Evolutionary conservation across 2,329 filamentous ascomycete species (phyloP), one percentile per base, ranked within the genome.

Genomic region (Albifimbria verrucaria): DNA sequence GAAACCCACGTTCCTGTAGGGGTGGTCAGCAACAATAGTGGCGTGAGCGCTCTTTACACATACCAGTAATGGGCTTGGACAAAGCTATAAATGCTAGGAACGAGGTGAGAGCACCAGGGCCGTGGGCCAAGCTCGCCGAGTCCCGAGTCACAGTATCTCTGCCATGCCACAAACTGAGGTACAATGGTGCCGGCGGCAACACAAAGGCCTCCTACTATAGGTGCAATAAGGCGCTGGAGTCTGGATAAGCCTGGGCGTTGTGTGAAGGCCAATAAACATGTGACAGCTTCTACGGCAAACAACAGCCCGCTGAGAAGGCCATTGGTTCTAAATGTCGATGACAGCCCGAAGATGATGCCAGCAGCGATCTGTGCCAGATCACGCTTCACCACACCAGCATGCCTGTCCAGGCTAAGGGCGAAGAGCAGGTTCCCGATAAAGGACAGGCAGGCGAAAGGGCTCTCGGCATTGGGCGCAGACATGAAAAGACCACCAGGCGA

Each of bases 11-110:
- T 93, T 86, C 94, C 92, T 96, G n/a, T 6, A 7, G 47, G 44
- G 61, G 49, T 36, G 26, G n/a, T 3, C 11, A 48, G 5, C n/a
- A n/a, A n/a, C n/a, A n/a, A n/a, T n/a, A n/a, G n/a, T n/a, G n/a
- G n/a, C n/a, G n/a, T n/a, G n/a, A n/a, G n/a, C n/a, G n/a, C n/a
- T n/a, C n/a, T n/a, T n/a, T 11, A 51, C 1, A 70, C 84, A 69
- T 79, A 96, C 92, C 94, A 99, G 71, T 99, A 97, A 63, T 89
- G 78, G 45, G 79, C 78, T 67, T 99, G 94, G 2, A 97, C 93
- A 77, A 89, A 97, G 0, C 85, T 80, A 71, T 96, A 97, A 55
- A 99, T 92, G 67, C 91, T 96, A 4, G 94, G 94, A 12, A 92
- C 57, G n/a, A 72, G 68, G 18, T 75, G 78, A 20, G 70, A 66